Percentiles rank a stretch among this genome's conserved stretches.
These are phyloP conservation scores for Cordyceps farinosa DNA, from an alignment of 2,329 filamentous ascomycete species.

Conservation along the genomic window DNA sequence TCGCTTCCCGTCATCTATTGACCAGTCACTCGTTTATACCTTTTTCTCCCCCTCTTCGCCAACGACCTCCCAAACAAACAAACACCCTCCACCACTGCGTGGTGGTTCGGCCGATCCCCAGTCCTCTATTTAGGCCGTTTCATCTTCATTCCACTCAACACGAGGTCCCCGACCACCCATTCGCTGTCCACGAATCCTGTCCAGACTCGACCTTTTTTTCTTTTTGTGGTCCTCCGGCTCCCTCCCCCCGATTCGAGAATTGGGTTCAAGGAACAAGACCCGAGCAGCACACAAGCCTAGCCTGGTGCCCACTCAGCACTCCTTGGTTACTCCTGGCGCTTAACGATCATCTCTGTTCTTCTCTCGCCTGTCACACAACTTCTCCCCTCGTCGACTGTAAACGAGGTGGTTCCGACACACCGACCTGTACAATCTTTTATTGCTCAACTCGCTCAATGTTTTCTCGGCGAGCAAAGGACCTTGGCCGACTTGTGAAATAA, in stretches of 20 bases:
- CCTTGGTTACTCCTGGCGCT: constrained; percentile 7
- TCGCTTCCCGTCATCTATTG: neutral
- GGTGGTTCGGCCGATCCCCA: constrained; percentile 14
- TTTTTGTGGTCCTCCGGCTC: constrained; percentile 4
- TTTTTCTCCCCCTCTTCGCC: constrained; percentile 7
- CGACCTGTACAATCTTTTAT: constrained; percentile 10
- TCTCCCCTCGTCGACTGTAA: constrained; percentile 19
- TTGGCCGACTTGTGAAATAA: constrained; percentile 7
- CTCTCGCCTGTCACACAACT: constrained; percentile 18
- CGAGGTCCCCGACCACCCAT: constrained; percentile 11
- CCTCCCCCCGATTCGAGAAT: neutral
- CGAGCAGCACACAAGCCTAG: neutral
- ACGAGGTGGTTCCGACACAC: neutral
- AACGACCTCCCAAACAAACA: neutral
- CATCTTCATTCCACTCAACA: constrained; percentile 16
- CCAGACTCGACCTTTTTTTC: neutral
- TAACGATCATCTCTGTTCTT: constrained; percentile 4
- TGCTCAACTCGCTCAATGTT: constrained; percentile 1
- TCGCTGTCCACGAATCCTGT: constrained; percentile 8
- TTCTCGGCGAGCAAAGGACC: constrained; percentile 8
- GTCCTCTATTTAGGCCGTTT: constrained; percentile 8
- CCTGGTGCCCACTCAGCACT: neutral
- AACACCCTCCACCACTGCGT: neutral
- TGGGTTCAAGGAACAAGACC: neutral
- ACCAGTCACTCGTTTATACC: constrained; percentile 19